phyloP scores from a whole-genome alignment of 2,329 filamentous ascomycete species.

The Aspergillus aculeatus region DNA sequence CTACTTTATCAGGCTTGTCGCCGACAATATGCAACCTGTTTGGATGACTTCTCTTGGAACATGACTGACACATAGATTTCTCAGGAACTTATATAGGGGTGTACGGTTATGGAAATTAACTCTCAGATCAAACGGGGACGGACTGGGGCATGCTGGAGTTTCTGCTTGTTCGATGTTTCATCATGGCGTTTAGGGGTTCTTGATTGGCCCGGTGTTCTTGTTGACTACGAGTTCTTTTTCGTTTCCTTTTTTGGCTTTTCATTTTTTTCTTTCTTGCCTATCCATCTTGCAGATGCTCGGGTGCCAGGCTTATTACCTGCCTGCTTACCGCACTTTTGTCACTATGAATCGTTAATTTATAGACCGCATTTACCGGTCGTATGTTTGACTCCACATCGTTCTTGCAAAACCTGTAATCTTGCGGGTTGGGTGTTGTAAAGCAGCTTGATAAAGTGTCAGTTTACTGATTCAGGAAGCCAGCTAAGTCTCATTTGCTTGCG shows the following conservation, averaged over 20 bases:
- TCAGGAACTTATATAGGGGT: constrained; percentile 7
- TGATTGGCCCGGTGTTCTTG: constrained; percentile 1
- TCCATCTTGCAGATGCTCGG: constrained; percentile 19
- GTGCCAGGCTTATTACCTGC: constrained; percentile 21
- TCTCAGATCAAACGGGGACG: constrained; percentile 5
- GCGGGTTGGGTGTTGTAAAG: background rate
- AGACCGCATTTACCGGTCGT: background rate
- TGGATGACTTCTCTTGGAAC: background rate
- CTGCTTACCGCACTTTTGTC: background rate
- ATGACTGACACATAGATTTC: background rate
- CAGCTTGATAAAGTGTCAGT: background rate
- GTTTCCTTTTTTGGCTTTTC: constrained; percentile 1
- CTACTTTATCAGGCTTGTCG: background rate
- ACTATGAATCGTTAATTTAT: background rate
- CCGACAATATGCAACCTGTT: background rate
- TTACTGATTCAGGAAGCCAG: background rate
- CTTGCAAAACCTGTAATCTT: background rate
- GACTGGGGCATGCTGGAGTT: constrained; percentile 20
- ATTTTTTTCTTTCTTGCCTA: constrained; percentile 6
- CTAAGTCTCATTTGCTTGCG: background rate
- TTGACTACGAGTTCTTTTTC: background rate
- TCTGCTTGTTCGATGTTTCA: background rate
- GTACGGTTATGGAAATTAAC: constrained; percentile 19
- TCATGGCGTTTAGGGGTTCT: background rate
- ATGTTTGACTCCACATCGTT: background rate